A percentile compares a stretch with the other conserved stretches of the same genome.
These are phyloP conservation scores for Metschnikowia cubensis DNA, from an alignment of 805 yeast species.

Conservation along the genomic window DNA sequence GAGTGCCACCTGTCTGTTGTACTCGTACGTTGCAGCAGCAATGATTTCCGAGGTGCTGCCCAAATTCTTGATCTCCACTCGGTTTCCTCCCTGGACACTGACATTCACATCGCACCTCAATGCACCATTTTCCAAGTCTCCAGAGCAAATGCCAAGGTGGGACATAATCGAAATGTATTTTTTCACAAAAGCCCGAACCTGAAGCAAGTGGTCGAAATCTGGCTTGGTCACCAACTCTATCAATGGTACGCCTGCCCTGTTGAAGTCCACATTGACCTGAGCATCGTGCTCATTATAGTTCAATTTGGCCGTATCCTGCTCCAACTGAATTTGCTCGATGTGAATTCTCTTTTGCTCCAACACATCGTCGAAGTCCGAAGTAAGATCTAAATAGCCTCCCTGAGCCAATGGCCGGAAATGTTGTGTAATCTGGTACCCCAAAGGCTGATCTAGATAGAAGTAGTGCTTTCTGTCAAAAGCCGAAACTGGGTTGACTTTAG, in stretches of 20 bases:
- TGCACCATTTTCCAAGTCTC: conserved; percentile 92
- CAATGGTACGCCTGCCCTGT: conserved; percentile 80
- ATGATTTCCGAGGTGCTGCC: conserved; percentile 79
- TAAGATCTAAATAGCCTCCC: conserved; percentile 55
- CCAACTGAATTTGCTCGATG: conserved; percentile 81
- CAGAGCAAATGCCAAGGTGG: conserved; percentile 71
- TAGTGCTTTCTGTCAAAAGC: conserved; percentile 93
- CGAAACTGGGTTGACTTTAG: conserved; percentile 52
- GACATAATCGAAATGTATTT: conserved; percentile 73
- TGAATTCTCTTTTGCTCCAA: conserved; percentile 42
- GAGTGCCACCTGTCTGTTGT: conserved; percentile 57
- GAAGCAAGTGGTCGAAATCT: conserved; percentile 62
- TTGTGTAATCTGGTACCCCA: conserved; percentile 95
- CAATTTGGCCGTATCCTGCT: conserved; percentile 92
- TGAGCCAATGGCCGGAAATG: conserved; percentile 74
- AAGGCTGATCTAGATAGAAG: conserved; percentile 93
- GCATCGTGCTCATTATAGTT: conserved; percentile 45
- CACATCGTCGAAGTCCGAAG: conserved; percentile 51
- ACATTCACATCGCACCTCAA: conserved; percentile 93
- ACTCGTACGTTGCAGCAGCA: conserved; percentile 73
- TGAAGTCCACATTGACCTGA: conserved; percentile 61
- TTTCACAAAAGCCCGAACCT: conserved; percentile 74
- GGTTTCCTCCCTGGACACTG: conserved; percentile 63
- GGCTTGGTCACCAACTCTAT: conserved; percentile 92
- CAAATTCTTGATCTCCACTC: conserved; percentile 88